Conservation (phyloP, 495 filamentous ascomycete genomes). For the Choiromyces venosus region DNA sequence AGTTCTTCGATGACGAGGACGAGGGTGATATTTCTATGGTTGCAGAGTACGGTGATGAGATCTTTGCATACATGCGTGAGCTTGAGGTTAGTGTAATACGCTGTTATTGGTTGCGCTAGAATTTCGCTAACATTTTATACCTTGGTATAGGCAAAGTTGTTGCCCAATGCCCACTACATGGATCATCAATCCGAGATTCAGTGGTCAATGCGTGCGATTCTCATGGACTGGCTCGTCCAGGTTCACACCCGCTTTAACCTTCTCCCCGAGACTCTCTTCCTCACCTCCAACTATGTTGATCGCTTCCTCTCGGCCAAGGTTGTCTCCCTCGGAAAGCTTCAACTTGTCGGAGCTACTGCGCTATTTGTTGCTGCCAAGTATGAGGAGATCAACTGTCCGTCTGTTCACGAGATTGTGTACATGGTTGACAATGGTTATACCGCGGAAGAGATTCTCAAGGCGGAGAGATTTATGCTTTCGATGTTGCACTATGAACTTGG, state of each 20-base stretch:
- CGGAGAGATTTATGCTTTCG: slow-evolving; percentile 94
- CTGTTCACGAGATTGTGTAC: slow-evolving; percentile 89
- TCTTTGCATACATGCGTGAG: slow-evolving; percentile 81
- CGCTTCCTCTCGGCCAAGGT: slow-evolving; percentile 92
- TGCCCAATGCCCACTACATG: slow-evolving; percentile 91
- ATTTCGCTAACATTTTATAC: slow-evolving; percentile 7
- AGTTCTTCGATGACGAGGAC: slow-evolving; percentile 64
- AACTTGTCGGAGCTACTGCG: slow-evolving; percentile 92
- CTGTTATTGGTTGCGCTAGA: slow-evolving; percentile 12
- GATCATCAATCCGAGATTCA: slow-evolving; percentile 93
- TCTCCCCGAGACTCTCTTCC: slow-evolving; percentile 88
- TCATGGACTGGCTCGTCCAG: slow-evolving; percentile 98
- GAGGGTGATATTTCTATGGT: slow-evolving; percentile 96
- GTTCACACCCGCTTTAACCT: slow-evolving; percentile 87
- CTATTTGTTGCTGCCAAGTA: slow-evolving; percentile 97
- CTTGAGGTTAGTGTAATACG: slow-evolving; percentile 67
- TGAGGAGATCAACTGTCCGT: slow-evolving; percentile 95
- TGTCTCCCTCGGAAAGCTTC: slow-evolving; percentile 88
- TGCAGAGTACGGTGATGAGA: slow-evolving; percentile 90
- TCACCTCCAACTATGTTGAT: slow-evolving; percentile 92
- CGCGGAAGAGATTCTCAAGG: slow-evolving; percentile 88
- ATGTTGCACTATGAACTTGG: slow-evolving; percentile 93
- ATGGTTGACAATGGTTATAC: slow-evolving; percentile 94
- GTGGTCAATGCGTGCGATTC: slow-evolving; percentile 95
- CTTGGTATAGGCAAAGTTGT: slow-evolving; percentile 59